Percentiles rank a stretch among this genome's conserved stretches.
These are phyloP conservation scores for Rhynchosporium agropyri DNA, from an alignment of 2,329 filamentous ascomycete species.

Conservation along the genomic window DNA sequence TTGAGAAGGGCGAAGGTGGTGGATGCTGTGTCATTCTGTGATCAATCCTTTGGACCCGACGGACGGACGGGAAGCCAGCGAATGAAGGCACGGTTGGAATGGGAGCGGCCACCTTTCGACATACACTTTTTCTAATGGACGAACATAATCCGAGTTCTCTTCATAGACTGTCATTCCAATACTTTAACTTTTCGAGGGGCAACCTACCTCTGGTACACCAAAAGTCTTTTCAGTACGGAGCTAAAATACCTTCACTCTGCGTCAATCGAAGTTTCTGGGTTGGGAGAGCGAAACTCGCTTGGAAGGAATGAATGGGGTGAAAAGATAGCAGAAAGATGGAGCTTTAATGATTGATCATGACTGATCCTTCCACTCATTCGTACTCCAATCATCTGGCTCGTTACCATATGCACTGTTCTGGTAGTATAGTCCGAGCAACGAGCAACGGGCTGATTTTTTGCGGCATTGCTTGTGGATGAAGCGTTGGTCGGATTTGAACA, in stretches of 20 bases:
- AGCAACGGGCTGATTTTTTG: slow-evolving; percentile 15
- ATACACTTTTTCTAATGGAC: slow-evolving; percentile 22
- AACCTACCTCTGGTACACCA: slow-evolving; percentile 19
- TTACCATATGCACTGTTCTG: background rate
- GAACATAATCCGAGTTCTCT: slow-evolving; percentile 22
- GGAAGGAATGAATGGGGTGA: background rate
- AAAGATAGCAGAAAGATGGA: slow-evolving; percentile 5
- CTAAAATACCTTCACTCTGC: slow-evolving; percentile 15
- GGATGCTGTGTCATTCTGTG: slow-evolving; percentile 93
- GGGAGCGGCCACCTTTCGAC: slow-evolving; percentile 18
- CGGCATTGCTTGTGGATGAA: slow-evolving; percentile 28
- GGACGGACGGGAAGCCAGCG: slow-evolving; percentile 19
- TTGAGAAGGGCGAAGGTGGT: slow-evolving; percentile 80
- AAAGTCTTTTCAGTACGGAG: slow-evolving; percentile 19
- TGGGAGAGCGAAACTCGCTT: no score
- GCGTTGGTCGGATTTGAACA: slow-evolving; percentile 11
- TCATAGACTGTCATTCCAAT: slow-evolving; percentile 11
- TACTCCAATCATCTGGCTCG: background rate
- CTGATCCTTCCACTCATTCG: slow-evolving; percentile 27
- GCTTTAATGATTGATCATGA: slow-evolving; percentile 25
- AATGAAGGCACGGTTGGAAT: slow-evolving; percentile 12
- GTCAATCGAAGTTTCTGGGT: no score
- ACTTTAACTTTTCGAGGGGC: background rate
- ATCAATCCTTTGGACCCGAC: slow-evolving; percentile 36
- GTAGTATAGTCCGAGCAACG: background rate